A percentile compares a stretch with the other conserved stretches of the same genome.
Evolutionary conservation across 139 green algal species (phyloP).

Genomic region (Edaphochlamys debaryana): DNA sequence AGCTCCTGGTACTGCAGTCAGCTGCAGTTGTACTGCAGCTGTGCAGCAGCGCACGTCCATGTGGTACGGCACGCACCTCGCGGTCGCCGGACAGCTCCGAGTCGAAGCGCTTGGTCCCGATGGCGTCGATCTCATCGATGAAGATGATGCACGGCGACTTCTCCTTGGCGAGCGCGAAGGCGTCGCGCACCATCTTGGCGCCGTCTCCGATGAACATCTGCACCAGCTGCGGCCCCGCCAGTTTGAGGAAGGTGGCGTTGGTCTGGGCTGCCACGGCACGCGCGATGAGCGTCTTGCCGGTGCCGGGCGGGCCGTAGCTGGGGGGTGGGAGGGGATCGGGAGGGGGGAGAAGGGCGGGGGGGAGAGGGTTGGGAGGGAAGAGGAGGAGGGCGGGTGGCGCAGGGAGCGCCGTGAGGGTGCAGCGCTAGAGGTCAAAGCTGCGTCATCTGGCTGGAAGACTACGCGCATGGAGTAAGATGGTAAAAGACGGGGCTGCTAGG

Average conservation of each 20-base stretch:
- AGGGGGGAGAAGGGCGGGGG: neutral
- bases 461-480: too few relatives aligned
- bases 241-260: constrained; percentile 99
- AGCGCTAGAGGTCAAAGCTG: too few relatives aligned
- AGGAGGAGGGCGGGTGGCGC: neutral
- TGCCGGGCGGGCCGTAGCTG: constrained; percentile 71
- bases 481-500: too few relatives aligned
- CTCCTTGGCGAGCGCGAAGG: constrained; percentile 98
- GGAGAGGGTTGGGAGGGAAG: too few relatives aligned
- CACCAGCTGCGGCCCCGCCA: constrained; percentile 95
- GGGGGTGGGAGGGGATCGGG: neutral
- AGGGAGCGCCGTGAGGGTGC: neutral
- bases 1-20: too few relatives aligned
- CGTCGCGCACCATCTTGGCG: constrained; percentile 98
- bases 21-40: too few relatives aligned
- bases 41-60: too few relatives aligned
- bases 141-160: constrained; percentile 99
- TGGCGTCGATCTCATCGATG: constrained; percentile 93
- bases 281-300: constrained; percentile 97
- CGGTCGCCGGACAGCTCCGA: constrained; percentile 91
- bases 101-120: constrained; percentile 98
- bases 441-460: too few relatives aligned
- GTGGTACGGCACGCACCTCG: constrained; percentile 77
- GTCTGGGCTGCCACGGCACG: constrained; percentile 95
- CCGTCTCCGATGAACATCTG: constrained; percentile 99